Conservation (phyloP, 192 early-diverging fungal species). For the Blastocladiella britannica region DNA sequence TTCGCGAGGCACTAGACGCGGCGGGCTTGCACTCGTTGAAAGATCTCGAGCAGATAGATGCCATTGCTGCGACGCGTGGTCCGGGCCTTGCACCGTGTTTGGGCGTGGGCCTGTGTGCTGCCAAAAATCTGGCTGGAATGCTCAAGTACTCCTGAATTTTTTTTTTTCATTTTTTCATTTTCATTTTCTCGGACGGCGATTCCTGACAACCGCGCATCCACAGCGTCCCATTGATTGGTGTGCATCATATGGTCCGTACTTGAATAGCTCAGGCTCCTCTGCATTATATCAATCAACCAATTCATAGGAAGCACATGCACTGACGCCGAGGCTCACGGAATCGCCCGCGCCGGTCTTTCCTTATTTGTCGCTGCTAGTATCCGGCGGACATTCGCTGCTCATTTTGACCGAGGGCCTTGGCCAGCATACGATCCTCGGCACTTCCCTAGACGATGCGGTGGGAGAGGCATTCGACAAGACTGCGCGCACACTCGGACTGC, state of each 20-base stretch:
- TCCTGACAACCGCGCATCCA: not conserved
- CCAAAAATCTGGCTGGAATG: conserved; percentile 48
- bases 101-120: conserved; percentile 45
- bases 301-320: conserved; percentile 51
- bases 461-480: conserved; percentile 65
- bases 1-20: conserved; percentile 32
- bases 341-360: conserved; percentile 21
- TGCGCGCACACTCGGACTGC: conserved; percentile 37
- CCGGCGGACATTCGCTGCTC: conserved; percentile 54
- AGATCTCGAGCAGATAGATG: conserved; percentile 31
- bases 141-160: conserved; percentile 6
- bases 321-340: conserved; percentile 39
- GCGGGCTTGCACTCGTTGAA: conserved; percentile 23
- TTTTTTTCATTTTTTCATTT: not conserved
- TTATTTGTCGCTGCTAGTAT: conserved; percentile 46
- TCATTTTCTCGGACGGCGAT: not conserved
- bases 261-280: not conserved
- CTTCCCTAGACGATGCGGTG: conserved; percentile 51
- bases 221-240: conserved; percentile 45
- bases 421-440: conserved; percentile 35
- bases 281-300: too few relatives aligned
- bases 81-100: conserved; percentile 50
- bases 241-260: conserved; percentile 48
- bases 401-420: conserved; percentile 32
- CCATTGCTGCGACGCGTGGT: conserved; percentile 53